Base-by-base conservation (phyloP, 1,284 basidiomycete genomes). In the Meira nashicola region DNA sequence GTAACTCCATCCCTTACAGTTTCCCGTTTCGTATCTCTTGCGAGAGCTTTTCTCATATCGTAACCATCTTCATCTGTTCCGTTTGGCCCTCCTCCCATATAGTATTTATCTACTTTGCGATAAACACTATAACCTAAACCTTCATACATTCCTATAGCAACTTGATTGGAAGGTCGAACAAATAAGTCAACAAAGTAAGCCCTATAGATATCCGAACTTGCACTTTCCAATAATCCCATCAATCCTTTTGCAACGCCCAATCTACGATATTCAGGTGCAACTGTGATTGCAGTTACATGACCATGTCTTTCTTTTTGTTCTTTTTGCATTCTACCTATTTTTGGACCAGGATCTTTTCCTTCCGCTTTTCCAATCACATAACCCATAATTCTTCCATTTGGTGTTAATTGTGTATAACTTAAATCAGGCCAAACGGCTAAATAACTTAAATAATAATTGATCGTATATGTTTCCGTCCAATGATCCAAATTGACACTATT, bases 401-500 rank as follows among this genome's bases (percentile, higher is more conserved):
- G 25, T 11, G 50, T 23, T 68, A 88, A 85, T 78, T 90, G 86
- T 2, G 86, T 85, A 64, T 85, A 87, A 75, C 89, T 92, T 28
- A 94, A 81, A 78, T 94, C 91, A 3, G 90, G 90, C 91, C 91
- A 94, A 58, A 88, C 84, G 7, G 88, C 84, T 57, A 94, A 85
- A 76, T 94, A 94, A 76, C 81, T 85, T 46, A 94, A 81, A 78
- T 94, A 94, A 79, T 93, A 94, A 28, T 83, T 84, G 70, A 89
- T 86, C 49, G 86, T 86, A 78, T 92, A 94, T 17, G 92, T 94
- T 81, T 94, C 92, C 49, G 91, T 94, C 89, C 89, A 94, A 56
- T 92, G 82, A 78, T 94, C 91, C 73, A 93, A 81, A 78, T 94
- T 94, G 62, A 92, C 92, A 38, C 91, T 90, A 78, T 94, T 94